Evolutionary conservation across 2,329 filamentous ascomycete genomes (phyloP), one percentile per base, ranked within the genome.

Genomic region (Xylariaceae sp.): DNA sequence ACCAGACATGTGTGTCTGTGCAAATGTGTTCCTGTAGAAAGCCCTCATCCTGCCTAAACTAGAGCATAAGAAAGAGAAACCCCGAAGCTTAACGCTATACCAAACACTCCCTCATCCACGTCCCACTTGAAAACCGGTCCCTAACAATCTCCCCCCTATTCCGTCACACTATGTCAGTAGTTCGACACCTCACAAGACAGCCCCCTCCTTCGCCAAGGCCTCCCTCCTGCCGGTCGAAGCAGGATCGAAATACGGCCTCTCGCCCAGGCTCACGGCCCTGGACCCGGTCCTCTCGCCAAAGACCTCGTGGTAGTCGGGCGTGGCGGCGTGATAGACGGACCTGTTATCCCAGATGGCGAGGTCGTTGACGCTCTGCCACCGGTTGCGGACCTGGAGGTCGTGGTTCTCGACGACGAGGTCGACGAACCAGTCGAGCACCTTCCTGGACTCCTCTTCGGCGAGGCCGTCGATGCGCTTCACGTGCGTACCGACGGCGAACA

Each of bases 301-400:
- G 4, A 62, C 63, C 6, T 66, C 62, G 11, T 37, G 29, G 41
- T 73, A 74, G 47, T 78, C 74, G 30, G 67, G 71, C 0, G 73
- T 78, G 0, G 72, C 72, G 6, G 66, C 67, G 50, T 78, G 74
- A 59, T 70, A 76, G 14, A 62, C 66, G 43, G 65, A 68, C 15
- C 73, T 56, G 43, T 78, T 78, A 46, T 78, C 74, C 74, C 74
- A 79, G 44, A 78, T 75, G 1, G 71, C 65, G 15, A 47, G 31
- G 38, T 64, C 62, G 40, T 62, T 59, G 9, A 43, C 17, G 36
- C 56, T 55, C 42, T 60, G 50, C 61, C 59, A 64, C 27, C 54
- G 56, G 21, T 59, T 46, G 11, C 61, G 46, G 5, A 57, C 55
- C 47, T 55, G 53, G 19, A 57, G 46, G 19, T 57, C 54, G 36